A percentile compares a stretch with the other conserved stretches of the same genome.
phyloP scores from a whole-genome alignment of 2,329 filamentous ascomycete genomes.

The Penicillium sp. region DNA sequence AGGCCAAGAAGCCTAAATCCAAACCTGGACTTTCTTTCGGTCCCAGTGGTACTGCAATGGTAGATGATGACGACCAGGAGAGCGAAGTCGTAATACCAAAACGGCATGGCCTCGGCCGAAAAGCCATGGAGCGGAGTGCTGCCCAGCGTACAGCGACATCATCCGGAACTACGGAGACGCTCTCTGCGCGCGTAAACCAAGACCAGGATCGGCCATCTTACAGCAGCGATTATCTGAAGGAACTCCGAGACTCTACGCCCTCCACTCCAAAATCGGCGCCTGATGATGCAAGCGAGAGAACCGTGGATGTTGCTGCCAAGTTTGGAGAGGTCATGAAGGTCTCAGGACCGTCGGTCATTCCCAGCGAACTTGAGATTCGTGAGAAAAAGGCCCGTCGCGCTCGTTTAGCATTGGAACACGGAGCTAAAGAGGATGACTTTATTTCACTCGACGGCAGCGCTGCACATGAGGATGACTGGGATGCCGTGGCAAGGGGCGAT shows the following conservation, averaged over 20 bases:
- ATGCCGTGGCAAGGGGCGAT: constrained; percentile 43
- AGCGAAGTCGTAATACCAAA: constrained; percentile 56
- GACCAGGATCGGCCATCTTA: constrained; percentile 72
- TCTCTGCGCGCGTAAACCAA: constrained; percentile 55
- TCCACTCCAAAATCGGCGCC: constrained; percentile 60
- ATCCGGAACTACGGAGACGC: constrained; percentile 44
- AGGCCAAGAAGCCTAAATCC: constrained; percentile 60
- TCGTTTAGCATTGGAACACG: constrained; percentile 66
- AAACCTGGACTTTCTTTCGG: constrained; percentile 74
- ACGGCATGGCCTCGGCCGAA: constrained; percentile 53
- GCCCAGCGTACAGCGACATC: constrained; percentile 50
- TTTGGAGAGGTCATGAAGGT: constrained; percentile 41
- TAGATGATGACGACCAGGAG: constrained; percentile 51
- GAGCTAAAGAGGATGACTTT: constrained; percentile 57
- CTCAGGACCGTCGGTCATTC: constrained; percentile 49
- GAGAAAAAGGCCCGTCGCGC: constrained; percentile 86
- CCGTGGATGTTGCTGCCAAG: constrained; percentile 47
- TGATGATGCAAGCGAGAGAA: constrained; percentile 47
- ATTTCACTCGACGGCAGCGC: constrained; percentile 40
- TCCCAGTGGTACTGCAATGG: constrained; percentile 51
- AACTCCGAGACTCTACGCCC: constrained; percentile 79
- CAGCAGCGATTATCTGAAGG: constrained; percentile 76
- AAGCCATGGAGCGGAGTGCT: constrained; percentile 62
- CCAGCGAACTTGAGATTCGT: constrained; percentile 75
- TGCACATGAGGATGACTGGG: constrained; percentile 40